Percentiles rank a stretch among this genome's conserved stretches.
These are phyloP conservation scores for Fusarium pininemorale DNA, from an alignment of 2,329 filamentous ascomycete genomes.

Conservation along the genomic window DNA sequence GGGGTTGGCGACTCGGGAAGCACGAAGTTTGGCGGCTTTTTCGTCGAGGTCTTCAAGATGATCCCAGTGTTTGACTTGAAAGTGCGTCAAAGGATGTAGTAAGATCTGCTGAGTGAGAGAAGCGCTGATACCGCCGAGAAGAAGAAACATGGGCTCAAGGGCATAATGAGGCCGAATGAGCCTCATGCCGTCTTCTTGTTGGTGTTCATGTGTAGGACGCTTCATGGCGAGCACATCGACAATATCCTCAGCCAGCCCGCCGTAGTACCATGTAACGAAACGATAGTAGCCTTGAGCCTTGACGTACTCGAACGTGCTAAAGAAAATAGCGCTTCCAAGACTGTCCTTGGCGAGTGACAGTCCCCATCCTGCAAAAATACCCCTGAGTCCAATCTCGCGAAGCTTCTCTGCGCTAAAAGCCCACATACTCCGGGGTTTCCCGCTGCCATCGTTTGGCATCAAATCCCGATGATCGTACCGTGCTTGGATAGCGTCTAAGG, in stretches of 20 bases:
- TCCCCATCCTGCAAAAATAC: conserved; percentile 78
- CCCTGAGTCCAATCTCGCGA: conserved; percentile 75
- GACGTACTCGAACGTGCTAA: conserved; percentile 78
- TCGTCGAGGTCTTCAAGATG: conserved; percentile 77
- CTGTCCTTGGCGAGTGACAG: conserved; percentile 76
- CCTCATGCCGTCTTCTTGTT: conserved; percentile 45
- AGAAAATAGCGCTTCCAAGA: conserved; percentile 75
- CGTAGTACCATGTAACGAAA: conserved; percentile 77
- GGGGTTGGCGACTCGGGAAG: conserved; percentile 43
- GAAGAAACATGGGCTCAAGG: conserved; percentile 76
- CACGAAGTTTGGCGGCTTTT: conserved; percentile 59
- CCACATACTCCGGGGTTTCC: conserved; percentile 73
- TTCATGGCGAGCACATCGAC: conserved; percentile 60
- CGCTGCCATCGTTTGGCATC: conserved; percentile 52
- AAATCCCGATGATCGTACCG: conserved; percentile 70
- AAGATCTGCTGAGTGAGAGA: conserved; percentile 74
- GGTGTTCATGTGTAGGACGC: conserved; percentile 48
- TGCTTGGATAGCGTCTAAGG: conserved; percentile 78
- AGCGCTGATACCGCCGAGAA: conserved; percentile 74
- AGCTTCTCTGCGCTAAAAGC: conserved; percentile 71
- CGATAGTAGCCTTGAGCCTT: conserved; percentile 77
- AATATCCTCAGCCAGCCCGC: conserved; percentile 62
- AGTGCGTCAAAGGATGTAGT: conserved; percentile 74
- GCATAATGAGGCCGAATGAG: conserved; percentile 79
- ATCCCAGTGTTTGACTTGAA: conserved; percentile 78